Evolutionary conservation across 2,329 filamentous ascomycete species (phyloP).

Genomic region (Lizonia empirigonia): DNA sequence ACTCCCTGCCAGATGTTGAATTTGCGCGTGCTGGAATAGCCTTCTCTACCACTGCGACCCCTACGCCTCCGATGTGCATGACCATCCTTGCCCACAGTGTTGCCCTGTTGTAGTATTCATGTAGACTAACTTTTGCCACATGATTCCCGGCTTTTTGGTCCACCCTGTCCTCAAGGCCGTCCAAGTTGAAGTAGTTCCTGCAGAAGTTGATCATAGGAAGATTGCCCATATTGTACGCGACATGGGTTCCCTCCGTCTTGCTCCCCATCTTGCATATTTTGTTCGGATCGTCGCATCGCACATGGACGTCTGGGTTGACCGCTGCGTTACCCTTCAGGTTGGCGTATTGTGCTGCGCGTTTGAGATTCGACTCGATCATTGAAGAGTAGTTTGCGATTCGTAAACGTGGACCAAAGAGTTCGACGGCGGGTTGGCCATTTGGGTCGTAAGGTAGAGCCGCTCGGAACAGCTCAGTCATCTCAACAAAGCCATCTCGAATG

Average conservation of each 20-base stretch:
- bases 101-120: conserved; percentile 43
- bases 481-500: conserved; percentile 40
- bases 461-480: conserved; percentile 41
- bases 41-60: conserved; percentile 33
- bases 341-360: conserved; percentile 38
- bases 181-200: conserved; percentile 35
- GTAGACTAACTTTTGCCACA: conserved; percentile 30
- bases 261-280: conserved; percentile 33
- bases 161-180: conserved; percentile 31
- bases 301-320: conserved; percentile 40
- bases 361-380: conserved; percentile 37
- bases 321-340: conserved; percentile 29
- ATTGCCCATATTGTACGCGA: conserved; percentile 44
- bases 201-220: conserved; percentile 46
- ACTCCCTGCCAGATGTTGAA: conserved; percentile 24
- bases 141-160: conserved; percentile 31
- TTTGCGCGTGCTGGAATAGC: conserved; percentile 24
- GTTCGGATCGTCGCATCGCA: conserved; percentile 45
- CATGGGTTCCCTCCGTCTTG: conserved; percentile 37
- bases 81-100: conserved; percentile 45
- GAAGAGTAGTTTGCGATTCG: conserved; percentile 36
- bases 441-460: conserved; percentile 32
- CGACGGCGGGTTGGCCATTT: conserved; percentile 29
- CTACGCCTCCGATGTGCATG: conserved; percentile 42
- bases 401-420: conserved; percentile 37